phyloP scores from a whole-genome alignment of 2,329 filamentous ascomycete species.

The Penicillium sp. region DNA sequence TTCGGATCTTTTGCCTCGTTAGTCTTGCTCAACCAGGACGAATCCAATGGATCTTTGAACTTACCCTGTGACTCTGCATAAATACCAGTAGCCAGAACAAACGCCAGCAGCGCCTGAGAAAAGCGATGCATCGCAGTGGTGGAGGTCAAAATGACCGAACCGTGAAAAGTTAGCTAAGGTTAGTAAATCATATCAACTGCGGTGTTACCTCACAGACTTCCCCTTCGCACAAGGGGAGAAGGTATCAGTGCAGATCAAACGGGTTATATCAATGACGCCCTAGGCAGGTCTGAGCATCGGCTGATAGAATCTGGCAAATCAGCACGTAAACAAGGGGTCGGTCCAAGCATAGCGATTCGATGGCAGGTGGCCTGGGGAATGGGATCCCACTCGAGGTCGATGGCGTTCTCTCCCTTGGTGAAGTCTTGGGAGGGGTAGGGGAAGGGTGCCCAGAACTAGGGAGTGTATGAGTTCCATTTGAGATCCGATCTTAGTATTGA shows the following conservation, averaged over 20 bases:
- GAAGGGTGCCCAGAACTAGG: neutral
- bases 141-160: constrained; percentile 1
- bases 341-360: constrained; percentile 19
- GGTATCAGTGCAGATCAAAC: constrained; percentile 23
- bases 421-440: neutral
- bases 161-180: constrained; percentile 11
- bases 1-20: constrained; percentile 1
- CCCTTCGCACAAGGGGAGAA: constrained; percentile 1
- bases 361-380: constrained; percentile 25
- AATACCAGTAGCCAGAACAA: constrained; percentile 20
- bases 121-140: constrained; percentile 21
- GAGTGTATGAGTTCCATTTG: neutral
- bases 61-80: constrained; percentile 31
- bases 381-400: constrained; percentile 10
- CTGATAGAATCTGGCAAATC: constrained; percentile 1
- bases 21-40: constrained; percentile 27
- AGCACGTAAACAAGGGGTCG: constrained; percentile 17
- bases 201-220: constrained; percentile 12
- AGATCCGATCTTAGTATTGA: neutral
- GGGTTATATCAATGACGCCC: constrained; percentile 21
- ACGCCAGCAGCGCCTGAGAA: constrained; percentile 12
- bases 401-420: constrained; percentile 4
- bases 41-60: neutral
- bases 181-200: constrained; percentile 15
- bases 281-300: neutral